Evolutionary conservation across 140 eudicot species (phyloP).

Genomic region (Ambrosia hybrid): DNA sequence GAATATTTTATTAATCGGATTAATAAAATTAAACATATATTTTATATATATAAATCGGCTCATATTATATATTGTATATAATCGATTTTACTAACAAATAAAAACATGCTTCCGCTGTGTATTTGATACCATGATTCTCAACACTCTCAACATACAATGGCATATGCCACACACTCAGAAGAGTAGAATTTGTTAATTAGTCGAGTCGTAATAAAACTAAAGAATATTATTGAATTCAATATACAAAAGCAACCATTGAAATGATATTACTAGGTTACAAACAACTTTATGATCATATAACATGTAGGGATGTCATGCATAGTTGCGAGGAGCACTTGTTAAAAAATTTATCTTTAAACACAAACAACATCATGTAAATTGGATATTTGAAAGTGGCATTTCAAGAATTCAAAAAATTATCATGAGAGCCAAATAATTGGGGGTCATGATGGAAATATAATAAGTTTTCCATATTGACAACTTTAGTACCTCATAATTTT

Average conservation of each 20-base stretch:
- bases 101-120: too few relatives aligned
- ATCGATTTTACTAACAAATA: too few relatives aligned
- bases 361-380: constrained; percentile 36
- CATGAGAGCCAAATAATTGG: constrained; percentile 43
- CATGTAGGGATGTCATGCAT: background rate
- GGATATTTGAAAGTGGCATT: constrained; percentile 34
- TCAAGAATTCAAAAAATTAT: constrained; percentile 38
- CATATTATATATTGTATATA: too few relatives aligned
- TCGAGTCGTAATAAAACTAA: background rate
- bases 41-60: too few relatives aligned
- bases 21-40: too few relatives aligned
- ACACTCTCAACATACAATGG: too few relatives aligned
- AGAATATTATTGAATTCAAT: background rate
- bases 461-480: constrained; percentile 21
- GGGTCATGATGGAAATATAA: constrained; percentile 39
- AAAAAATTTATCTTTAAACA: background rate
- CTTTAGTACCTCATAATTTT: constrained; percentile 25
- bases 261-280: background rate
- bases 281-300: background rate
- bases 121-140: too few relatives aligned
- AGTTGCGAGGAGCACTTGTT: constrained; percentile 13
- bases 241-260: background rate
- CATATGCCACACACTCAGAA: too few relatives aligned
- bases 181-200: too few relatives aligned
- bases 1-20: too few relatives aligned